Conservation (phyloP, 352 stramenopile genomes). For the Phytopythium sindhum region DNA sequence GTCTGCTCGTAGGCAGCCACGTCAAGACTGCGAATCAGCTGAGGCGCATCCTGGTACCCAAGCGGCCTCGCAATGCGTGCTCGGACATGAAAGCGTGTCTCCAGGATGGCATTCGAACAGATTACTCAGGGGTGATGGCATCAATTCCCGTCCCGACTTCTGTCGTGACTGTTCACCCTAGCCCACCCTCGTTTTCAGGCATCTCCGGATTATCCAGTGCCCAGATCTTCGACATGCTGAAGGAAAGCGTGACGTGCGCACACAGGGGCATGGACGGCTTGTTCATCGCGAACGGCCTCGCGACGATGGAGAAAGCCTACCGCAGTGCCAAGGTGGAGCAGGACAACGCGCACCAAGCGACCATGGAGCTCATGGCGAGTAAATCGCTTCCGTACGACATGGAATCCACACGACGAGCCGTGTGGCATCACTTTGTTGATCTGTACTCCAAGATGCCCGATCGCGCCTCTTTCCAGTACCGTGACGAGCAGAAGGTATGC, state of each 20-base stretch:
- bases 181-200: not conserved
- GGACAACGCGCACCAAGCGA: slow-evolving; percentile 8
- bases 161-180: not conserved
- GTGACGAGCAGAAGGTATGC: slow-evolving; percentile 46
- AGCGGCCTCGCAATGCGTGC: slow-evolving; percentile 15
- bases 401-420: slow-evolving; percentile 7
- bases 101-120: not conserved
- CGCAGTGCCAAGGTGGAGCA: slow-evolving; percentile 17
- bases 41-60: slow-evolving; percentile 45
- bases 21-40: slow-evolving; percentile 52
- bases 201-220: not conserved
- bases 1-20: slow-evolving; percentile 44
- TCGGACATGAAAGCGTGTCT: not conserved
- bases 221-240: slow-evolving; percentile 9
- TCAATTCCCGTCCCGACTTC: not conserved
- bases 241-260: not conserved
- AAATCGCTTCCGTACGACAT: slow-evolving; percentile 25
- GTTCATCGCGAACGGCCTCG: slow-evolving; percentile 9
- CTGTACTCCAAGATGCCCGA: slow-evolving; percentile 1
- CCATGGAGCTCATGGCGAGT: slow-evolving; percentile 22
- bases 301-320: slow-evolving; percentile 6
- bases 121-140: not conserved
- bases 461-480: slow-evolving; percentile 25
- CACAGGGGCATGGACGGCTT: slow-evolving; percentile 3
- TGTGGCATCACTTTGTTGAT: slow-evolving; percentile 22